These are phyloP conservation scores for Hymenoscyphus fructigenus DNA, from an alignment of 2,329 filamentous ascomycete species.

Conservation along the genomic window DNA sequence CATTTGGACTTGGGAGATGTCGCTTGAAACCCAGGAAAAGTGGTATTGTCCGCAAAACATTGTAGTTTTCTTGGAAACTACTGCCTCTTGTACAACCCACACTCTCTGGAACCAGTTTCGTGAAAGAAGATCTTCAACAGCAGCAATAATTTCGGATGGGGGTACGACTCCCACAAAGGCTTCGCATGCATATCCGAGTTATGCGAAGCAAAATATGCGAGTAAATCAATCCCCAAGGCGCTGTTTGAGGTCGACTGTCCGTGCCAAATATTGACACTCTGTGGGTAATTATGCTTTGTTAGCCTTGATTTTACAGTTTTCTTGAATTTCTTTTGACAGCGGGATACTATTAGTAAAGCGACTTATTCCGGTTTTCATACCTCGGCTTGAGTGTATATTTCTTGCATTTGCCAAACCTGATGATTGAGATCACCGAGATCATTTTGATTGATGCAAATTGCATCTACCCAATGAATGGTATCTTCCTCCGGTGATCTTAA, in stretches of 20 bases:
- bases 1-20: not conserved
- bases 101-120: not conserved
- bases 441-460: not conserved
- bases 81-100: not conserved
- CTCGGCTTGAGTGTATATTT: not conserved
- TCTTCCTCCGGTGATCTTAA: not conserved
- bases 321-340: too few relatives aligned
- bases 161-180: not conserved
- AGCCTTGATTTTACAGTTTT: too few relatives aligned
- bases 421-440: not conserved
- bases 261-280: not conserved
- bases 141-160: not conserved
- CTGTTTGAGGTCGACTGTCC: not conserved
- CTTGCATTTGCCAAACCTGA: not conserved
- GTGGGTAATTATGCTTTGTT: too few relatives aligned
- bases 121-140: not conserved
- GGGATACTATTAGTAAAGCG: too few relatives aligned
- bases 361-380: not conserved
- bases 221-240: not conserved
- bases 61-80: not conserved
- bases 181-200: not conserved
- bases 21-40: not conserved
- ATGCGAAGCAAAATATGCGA: not conserved
- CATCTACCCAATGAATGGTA: conserved; percentile 2
- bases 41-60: not conserved